Base-by-base conservation (phyloP, 164 flowering plant genomes). In the Magnolia kwangsiensis region DNA sequence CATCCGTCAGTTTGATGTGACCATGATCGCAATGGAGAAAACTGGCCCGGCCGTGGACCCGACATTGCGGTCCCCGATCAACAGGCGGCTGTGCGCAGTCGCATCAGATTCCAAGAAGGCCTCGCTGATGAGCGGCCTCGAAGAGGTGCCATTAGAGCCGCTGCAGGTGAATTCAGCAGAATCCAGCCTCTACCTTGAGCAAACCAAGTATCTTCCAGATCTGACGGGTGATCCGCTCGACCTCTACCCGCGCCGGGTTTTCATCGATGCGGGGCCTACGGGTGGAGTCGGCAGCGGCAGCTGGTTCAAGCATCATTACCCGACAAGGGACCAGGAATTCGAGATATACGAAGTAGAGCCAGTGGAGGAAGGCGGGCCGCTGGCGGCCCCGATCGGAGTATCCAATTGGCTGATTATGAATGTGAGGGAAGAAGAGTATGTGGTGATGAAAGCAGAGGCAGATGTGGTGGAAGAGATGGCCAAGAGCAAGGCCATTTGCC, bases 361-460 rank as follows among this genome's bases (percentile, higher is more conserved):
- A 1, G 84, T 77, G 74, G 45, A 75, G 1, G 86, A 78, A 21
- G 90, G 69, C 9, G 63, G 77, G 72, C 77, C 51, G 59, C 79
- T 63, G 74, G 68, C 72, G 1, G 18, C 2, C 16, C 61, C 61
- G 61, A 55, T 10, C 18, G 89, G 87, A 63, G 83, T 89, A 78
- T 89, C 92, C 18, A 89, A 86, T 6, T 90, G 95, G 98, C 18
- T 91, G 80, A 77, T 72, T 84, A 84, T 81, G 81, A 89, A 86
- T 31, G 90, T 91, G 74, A 84, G 72, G 87, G 87, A 87, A 67
- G 91, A 88, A 45, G 97, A 94, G 78, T 90, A 83, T 51, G 90
- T 89, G 63, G 97, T 90, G 82, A 87, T 91, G 96, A 89, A 91
- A 80, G 95, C 92, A 6, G 95, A 88, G 58, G 94, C 91, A 1